A percentile compares a stretch with the other conserved stretches of the same genome.
Conservation (phyloP, 495 filamentous ascomycete species). For the Apodospora peruviana region DNA sequence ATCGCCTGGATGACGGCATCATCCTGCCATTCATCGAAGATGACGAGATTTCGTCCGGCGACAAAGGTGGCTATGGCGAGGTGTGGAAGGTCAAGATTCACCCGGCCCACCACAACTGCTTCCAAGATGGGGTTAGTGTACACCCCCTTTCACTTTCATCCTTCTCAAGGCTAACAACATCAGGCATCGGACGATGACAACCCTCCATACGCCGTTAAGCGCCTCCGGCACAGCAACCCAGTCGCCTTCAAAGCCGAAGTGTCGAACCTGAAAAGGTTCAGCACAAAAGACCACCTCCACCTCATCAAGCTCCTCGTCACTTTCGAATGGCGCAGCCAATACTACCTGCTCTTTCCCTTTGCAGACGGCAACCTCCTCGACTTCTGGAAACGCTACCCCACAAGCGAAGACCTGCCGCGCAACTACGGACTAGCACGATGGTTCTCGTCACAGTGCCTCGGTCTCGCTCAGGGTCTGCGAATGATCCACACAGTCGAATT, state of each 20-base stretch:
- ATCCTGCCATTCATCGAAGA: not conserved
- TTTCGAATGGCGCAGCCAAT: not conserved
- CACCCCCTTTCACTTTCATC: no score
- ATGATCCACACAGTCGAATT: not conserved
- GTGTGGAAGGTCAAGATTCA: conserved; percentile 2
- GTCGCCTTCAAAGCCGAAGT: not conserved
- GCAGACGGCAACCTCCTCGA: not conserved
- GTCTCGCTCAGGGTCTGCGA: not conserved
- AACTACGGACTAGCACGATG: not conserved
- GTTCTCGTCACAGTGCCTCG: not conserved
- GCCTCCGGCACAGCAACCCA: not conserved
- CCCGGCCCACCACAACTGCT: not conserved
- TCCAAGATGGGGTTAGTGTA: not conserved
- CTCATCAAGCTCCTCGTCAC: not conserved
- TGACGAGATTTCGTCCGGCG: not conserved
- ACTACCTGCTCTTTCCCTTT: not conserved
- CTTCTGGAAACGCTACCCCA: not conserved
- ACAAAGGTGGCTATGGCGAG: not conserved
- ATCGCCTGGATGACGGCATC: not conserved
- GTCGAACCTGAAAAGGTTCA: not conserved
- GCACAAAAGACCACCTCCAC: not conserved
- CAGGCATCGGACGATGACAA: not conserved
- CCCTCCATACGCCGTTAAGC: not conserved
- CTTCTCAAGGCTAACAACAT: no score
- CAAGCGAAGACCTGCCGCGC: not conserved